Evolutionary conservation across 1,139 yeast genomes (phyloP).

Genomic region (Kodamaea alishanica): DNA sequence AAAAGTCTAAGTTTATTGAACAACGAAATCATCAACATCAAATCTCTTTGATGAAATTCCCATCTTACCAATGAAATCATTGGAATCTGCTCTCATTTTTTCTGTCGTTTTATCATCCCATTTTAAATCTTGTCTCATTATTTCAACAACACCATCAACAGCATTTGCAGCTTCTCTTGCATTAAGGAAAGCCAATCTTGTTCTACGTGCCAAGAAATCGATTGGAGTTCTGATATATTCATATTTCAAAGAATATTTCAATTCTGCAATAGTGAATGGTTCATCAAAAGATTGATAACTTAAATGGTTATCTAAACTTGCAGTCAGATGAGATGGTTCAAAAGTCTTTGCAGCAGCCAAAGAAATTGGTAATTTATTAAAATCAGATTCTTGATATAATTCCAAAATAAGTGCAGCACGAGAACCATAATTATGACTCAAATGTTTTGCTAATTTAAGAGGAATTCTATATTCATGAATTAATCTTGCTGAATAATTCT

Average conservation of each 20-base stretch:
- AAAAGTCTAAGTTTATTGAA: slow-evolving; percentile 11
- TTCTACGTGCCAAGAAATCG: slow-evolving; percentile 91
- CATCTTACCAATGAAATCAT: slow-evolving; percentile 59
- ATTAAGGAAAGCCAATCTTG: slow-evolving; percentile 88
- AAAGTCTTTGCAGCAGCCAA: slow-evolving; percentile 46
- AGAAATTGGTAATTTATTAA: slow-evolving; percentile 59
- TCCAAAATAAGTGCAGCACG: slow-evolving; percentile 80
- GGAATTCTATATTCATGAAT: slow-evolving; percentile 77
- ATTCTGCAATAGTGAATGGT: slow-evolving; percentile 91
- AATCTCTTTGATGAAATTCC: slow-evolving; percentile 42
- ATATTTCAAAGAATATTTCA: slow-evolving; percentile 73
- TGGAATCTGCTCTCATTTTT: slow-evolving; percentile 52
- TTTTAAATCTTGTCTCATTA: slow-evolving; percentile 73
- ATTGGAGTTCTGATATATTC: slow-evolving; percentile 87
- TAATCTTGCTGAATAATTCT: slow-evolving; percentile 72
- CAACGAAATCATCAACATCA: slow-evolving; percentile 29
- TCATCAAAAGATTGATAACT: slow-evolving; percentile 61
- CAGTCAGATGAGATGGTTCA: slow-evolving; percentile 32
- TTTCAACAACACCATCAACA: slow-evolving; percentile 79
- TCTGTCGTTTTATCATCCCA: slow-evolving; percentile 68
- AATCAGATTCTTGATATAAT: slow-evolving; percentile 49
- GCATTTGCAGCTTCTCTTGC: slow-evolving; percentile 80
- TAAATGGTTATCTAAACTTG: slow-evolving; percentile 34
- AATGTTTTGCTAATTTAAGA: slow-evolving; percentile 73
- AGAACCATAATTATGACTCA: slow-evolving; percentile 85